Conservation (phyloP, 768 basidiomycete genomes). For the Suillus lakei region DNA sequence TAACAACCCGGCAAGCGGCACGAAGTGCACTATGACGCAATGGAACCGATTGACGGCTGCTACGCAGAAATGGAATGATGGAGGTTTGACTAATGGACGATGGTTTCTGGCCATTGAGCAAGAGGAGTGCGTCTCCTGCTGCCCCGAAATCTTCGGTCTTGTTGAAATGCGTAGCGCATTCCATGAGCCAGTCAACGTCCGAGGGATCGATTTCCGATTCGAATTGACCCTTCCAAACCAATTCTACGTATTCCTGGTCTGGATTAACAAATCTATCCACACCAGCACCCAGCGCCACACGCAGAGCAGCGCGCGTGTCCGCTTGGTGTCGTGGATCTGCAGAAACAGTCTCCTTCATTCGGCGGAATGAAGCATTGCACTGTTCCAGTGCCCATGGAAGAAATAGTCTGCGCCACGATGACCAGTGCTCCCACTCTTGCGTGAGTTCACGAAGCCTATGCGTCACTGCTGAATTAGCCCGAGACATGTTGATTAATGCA, state of each 20-base stretch:
- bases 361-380: neutral
- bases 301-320: neutral
- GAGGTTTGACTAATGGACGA: neutral
- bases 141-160: neutral
- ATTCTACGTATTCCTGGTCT: too few relatives aligned
- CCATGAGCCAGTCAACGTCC: neutral
- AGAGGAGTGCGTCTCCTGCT: neutral
- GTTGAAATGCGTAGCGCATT: neutral
- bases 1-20: neutral
- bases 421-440: neutral
- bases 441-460: too few relatives aligned
- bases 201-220: neutral
- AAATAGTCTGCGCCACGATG: neutral
- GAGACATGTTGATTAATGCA: neutral
- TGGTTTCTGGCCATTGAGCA: neutral
- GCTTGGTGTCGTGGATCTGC: neutral
- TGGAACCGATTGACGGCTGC: neutral
- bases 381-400: neutral
- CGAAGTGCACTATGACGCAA: neutral
- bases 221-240: neutral
- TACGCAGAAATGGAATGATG: neutral
- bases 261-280: neutral
- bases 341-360: neutral
- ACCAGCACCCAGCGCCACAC: neutral
- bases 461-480: neutral